These are phyloP conservation scores for Wickerhamiella sergipiensis DNA, from an alignment of 805 yeast species.

Conservation along the genomic window DNA sequence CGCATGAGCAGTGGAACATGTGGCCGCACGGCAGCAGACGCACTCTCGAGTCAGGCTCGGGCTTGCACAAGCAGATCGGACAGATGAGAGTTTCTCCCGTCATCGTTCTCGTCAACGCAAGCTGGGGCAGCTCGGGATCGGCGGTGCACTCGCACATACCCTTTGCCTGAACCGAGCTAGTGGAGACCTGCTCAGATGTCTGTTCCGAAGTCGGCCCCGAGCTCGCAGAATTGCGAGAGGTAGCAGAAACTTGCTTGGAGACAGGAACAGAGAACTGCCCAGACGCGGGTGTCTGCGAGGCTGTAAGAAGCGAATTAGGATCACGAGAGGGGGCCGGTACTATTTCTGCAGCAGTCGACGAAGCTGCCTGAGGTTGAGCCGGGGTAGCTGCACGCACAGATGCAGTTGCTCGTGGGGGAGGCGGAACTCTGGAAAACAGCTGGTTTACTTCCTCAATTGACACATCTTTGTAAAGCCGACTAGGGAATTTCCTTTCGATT, in stretches of 20 bases:
- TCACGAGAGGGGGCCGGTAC: no score
- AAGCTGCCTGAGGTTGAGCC: not conserved
- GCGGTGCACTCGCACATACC: no score
- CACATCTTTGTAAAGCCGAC: not conserved
- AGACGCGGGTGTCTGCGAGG: not conserved
- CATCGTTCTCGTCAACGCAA: not conserved
- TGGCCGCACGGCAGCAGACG: not conserved
- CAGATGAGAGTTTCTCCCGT: not conserved
- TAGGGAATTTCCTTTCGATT: not conserved
- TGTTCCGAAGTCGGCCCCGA: not conserved
- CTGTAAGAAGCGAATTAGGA: not conserved
- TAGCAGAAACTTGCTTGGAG: not conserved
- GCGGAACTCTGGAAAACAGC: not conserved
- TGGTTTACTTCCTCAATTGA: not conserved
- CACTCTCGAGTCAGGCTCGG: not conserved
- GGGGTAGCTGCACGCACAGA: not conserved
- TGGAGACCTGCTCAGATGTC: not conserved
- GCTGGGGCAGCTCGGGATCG: not conserved
- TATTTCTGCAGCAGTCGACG: no score
- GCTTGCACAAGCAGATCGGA: not conserved
- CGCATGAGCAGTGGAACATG: not conserved
- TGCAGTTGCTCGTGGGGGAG: not conserved
- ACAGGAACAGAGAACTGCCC: not conserved
- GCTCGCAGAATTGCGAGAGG: not conserved
- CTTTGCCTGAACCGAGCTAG: not conserved